Conservation (phyloP, 768 basidiomycete genomes). For the Collybiopsis confluens region DNA sequence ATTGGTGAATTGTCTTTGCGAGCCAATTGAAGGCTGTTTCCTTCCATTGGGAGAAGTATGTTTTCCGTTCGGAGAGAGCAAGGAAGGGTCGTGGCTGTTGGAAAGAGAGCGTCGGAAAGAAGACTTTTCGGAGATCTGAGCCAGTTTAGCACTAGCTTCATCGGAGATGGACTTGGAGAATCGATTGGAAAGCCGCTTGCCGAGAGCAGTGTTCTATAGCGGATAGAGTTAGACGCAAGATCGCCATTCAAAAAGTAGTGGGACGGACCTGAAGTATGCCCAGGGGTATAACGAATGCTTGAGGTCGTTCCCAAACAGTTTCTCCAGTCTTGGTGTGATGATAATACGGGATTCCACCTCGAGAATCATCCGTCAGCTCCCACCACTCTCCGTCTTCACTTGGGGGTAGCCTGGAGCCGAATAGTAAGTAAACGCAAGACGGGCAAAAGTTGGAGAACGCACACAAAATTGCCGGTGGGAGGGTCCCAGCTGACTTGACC, state of each 20-base stretch:
- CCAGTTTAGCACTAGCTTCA: conserved; percentile 9
- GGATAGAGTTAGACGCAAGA: conserved; percentile 7
- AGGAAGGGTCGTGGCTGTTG: conserved; percentile 24
- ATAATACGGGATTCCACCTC: conserved; percentile 85
- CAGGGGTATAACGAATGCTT: conserved; percentile 87
- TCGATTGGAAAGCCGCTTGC: conserved; percentile 60
- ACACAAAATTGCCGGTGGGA: conserved; percentile 87
- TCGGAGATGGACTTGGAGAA: conserved; percentile 33
- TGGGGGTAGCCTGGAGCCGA: conserved; percentile 63
- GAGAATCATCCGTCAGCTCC: conserved; percentile 83
- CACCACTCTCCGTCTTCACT: conserved; percentile 91
- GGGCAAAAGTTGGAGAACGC: conserved; percentile 27
- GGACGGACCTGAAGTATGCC: conserved; percentile 74
- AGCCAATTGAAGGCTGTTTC: conserved; percentile 18
- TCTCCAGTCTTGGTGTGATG: conserved; percentile 91
- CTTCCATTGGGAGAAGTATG: conserved; percentile 15
- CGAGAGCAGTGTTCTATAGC: conserved; percentile 68
- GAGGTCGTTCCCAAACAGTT: conserved; percentile 90
- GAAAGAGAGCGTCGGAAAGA: conserved; percentile 33
- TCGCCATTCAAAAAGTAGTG: background rate
- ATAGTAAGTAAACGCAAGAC: conserved; percentile 12
- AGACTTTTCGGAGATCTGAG: conserved; percentile 22
- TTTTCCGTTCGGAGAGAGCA: conserved; percentile 5
- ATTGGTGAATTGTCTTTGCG: conserved; percentile 28
- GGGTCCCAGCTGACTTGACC: conserved; percentile 94